A percentile compares a stretch with the other conserved stretches of the same genome.
Evolutionary conservation across 2,329 filamentous ascomycete genomes (phyloP).

Genomic region (Penicillium sp.): DNA sequence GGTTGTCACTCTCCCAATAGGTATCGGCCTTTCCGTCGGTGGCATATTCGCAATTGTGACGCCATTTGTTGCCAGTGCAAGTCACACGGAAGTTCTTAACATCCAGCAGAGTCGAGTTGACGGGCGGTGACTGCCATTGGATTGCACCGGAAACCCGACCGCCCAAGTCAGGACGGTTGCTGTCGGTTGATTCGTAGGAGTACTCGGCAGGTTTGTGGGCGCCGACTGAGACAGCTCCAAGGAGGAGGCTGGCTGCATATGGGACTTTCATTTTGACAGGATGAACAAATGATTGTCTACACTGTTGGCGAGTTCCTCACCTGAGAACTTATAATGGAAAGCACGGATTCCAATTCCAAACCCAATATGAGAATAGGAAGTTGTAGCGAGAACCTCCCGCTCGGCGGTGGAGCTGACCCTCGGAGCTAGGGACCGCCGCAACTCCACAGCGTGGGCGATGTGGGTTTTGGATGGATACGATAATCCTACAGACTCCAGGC

Average conservation of each 20-base stretch:
- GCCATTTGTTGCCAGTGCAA: neutral
- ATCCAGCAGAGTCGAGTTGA: neutral
- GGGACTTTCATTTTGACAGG: conserved; percentile 3
- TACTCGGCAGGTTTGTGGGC: conserved; percentile 14
- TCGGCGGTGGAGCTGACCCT: neutral
- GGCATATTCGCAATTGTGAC: conserved; percentile 12
- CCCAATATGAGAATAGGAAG: neutral
- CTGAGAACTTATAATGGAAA: conserved; percentile 3
- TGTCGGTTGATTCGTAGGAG: conserved; percentile 12
- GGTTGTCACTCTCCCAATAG: conserved; percentile 14
- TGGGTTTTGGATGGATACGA: neutral
- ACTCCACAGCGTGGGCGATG: neutral
- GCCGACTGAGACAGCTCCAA: conserved; percentile 12
- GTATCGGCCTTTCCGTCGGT: conserved; percentile 12
- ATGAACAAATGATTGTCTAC: neutral
- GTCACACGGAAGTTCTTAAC: neutral
- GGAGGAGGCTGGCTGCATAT: conserved; percentile 3
- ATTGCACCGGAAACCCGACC: conserved; percentile 2
- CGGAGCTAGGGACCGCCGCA: neutral
- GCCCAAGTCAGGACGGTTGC: conserved; percentile 2
- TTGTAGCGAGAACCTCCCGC: neutral
- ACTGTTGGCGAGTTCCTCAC: neutral
- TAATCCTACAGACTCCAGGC: neutral
- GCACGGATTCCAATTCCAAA: neutral
- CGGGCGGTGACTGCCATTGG: conserved; percentile 5